These are phyloP conservation scores for Ceratocystis ficicola DNA, from an alignment of 2,329 filamentous ascomycete species.

Conservation along the genomic window DNA sequence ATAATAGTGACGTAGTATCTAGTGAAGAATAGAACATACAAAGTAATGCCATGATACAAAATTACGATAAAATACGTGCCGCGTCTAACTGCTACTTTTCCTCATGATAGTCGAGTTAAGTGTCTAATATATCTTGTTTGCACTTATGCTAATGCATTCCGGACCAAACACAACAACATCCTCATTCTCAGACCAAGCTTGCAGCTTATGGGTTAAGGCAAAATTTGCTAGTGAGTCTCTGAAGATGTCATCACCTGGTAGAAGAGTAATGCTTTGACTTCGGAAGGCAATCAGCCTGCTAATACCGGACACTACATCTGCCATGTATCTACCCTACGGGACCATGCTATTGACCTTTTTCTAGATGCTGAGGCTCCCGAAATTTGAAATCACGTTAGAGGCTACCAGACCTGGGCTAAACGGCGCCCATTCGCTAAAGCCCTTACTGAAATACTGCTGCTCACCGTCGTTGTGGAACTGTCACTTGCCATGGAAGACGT, in stretches of 20 bases:
- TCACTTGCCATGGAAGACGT: constrained; percentile 71
- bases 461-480: constrained; percentile 55
- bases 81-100: background rate
- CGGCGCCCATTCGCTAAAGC: constrained; percentile 64
- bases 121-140: constrained; percentile 34
- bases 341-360: constrained; percentile 48
- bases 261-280: constrained; percentile 48
- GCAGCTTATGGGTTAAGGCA: constrained; percentile 55
- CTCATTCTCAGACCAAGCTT: constrained; percentile 56
- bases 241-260: constrained; percentile 54
- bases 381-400: constrained; percentile 41
- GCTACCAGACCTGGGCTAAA: constrained; percentile 61
- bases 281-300: constrained; percentile 47
- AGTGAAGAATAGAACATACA: background rate
- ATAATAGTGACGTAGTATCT: too few species aligned
- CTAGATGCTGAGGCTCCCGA: constrained; percentile 43
- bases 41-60: background rate
- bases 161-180: constrained; percentile 58
- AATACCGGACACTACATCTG: constrained; percentile 49
- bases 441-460: constrained; percentile 61
- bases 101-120: constrained; percentile 25
- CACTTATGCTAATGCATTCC: constrained; percentile 51
- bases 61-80: background rate
- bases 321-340: constrained; percentile 45
- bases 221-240: constrained; percentile 60